Percentiles rank a stretch among this genome's conserved stretches.
phyloP scores from a whole-genome alignment of 225 moss, liverwort and hornwort genomes.

The Physcomitrellopsis africana region DNA sequence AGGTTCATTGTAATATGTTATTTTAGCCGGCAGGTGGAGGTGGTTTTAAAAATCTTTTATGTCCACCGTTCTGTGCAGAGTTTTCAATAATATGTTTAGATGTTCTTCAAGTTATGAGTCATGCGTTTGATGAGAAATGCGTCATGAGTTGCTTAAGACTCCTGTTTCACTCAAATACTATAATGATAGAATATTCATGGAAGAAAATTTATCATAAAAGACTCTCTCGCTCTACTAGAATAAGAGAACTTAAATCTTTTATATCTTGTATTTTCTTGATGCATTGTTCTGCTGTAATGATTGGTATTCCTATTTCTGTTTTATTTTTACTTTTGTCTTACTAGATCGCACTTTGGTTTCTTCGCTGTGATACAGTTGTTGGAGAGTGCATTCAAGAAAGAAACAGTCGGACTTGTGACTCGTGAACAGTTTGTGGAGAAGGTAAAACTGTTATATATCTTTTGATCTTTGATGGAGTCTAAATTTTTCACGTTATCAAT shows the following conservation, averaged over 20 bases:
- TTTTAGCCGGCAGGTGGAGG: no score
- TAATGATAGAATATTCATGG: no score
- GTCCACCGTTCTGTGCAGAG: no score
- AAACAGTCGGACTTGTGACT: constrained; percentile 96
- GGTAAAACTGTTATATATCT: constrained; percentile 44
- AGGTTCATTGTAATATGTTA: no score
- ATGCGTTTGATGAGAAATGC: neutral
- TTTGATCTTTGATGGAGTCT: neutral
- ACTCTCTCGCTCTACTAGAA: neutral
- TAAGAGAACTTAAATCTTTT: no score
- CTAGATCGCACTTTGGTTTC: neutral
- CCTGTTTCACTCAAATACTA: no score
- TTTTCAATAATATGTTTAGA: neutral
- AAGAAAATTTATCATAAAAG: neutral
- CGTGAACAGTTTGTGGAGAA: constrained; percentile 99
- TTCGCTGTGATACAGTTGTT: constrained; percentile 53
- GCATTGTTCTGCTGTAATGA: neutral
- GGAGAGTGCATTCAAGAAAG: constrained; percentile 98
- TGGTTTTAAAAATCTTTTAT: no score
- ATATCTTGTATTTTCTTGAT: neutral
- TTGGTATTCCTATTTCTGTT: no score
- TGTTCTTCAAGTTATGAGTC: neutral
- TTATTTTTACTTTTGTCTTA: no score
- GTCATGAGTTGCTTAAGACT: neutral
- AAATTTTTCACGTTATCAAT: neutral